Evolutionary conservation across 805 yeast genomes (phyloP).

Genomic region (Myxozyma melibiosi): DNA sequence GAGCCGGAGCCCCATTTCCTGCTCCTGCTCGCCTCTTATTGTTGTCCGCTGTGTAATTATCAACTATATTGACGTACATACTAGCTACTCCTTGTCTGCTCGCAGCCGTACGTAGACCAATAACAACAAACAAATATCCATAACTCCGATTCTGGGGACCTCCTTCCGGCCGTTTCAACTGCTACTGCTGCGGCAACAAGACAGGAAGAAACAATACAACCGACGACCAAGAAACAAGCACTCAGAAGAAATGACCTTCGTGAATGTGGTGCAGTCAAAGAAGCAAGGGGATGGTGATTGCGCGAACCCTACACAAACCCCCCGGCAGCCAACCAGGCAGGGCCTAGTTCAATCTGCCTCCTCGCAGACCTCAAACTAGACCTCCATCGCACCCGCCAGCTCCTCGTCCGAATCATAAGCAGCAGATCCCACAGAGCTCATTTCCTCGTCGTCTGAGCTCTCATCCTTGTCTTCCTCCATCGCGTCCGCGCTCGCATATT

Average conservation of each 20-base stretch:
- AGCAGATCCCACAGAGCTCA: slow-evolving; percentile 45
- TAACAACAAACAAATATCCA: too few species aligned
- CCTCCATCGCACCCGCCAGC: slow-evolving; percentile 46
- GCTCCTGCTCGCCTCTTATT: too few species aligned
- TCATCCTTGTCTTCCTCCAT: slow-evolving; percentile 51
- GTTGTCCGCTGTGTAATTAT: too few species aligned
- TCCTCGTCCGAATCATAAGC: slow-evolving; percentile 44
- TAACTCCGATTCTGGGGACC: too few species aligned
- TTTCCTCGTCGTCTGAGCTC: slow-evolving; percentile 43
- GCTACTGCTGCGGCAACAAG: too few species aligned
- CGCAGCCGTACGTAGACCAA: too few species aligned
- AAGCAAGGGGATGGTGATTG: neutral
- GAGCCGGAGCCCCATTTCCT: slow-evolving; percentile 2
- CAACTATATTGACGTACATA: too few species aligned
- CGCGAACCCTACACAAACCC: neutral
- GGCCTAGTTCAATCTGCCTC: neutral
- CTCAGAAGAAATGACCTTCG: neutral
- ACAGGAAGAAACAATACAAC: neutral
- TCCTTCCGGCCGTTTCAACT: too few species aligned
- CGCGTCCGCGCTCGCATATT: slow-evolving; percentile 61
- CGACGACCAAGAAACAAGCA: neutral
- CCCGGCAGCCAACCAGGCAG: neutral
- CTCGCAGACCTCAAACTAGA: slow-evolving; percentile 15
- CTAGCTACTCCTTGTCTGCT: too few species aligned
- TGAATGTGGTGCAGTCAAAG: neutral